A percentile compares a stretch with the other conserved stretches of the same genome.
Conservation (phyloP, 2,329 filamentous ascomycete genomes). For the Curvularia sp. region DNA sequence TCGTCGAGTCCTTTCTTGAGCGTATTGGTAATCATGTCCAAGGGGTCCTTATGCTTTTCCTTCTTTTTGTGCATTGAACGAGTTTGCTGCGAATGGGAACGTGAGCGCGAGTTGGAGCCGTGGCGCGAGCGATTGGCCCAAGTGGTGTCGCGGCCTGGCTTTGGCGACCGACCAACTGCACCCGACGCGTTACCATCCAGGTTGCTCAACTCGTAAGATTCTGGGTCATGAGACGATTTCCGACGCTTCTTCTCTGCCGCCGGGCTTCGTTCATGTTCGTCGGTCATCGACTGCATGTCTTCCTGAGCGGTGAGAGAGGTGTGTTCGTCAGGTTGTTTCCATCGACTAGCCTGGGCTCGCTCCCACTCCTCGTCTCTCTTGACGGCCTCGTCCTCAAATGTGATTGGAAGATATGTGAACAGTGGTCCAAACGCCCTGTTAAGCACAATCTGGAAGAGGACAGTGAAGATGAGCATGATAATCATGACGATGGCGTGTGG, state of each 20-base stretch:
- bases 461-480: slow-evolving; percentile 72
- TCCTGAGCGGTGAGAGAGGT: slow-evolving; percentile 48
- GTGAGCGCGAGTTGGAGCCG: slow-evolving; percentile 39
- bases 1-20: slow-evolving; percentile 41
- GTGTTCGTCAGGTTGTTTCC: slow-evolving; percentile 64
- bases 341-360: slow-evolving; percentile 73
- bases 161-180: slow-evolving; percentile 12
- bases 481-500: slow-evolving; percentile 88
- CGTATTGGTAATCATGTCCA: slow-evolving; percentile 37
- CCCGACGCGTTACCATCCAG: slow-evolving; percentile 25
- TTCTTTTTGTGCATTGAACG: slow-evolving; percentile 25
- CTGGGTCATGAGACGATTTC: slow-evolving; percentile 20
- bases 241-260: slow-evolving; percentile 13
- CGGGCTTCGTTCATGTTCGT: slow-evolving; percentile 38
- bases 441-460: slow-evolving; percentile 78
- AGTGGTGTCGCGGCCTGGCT: slow-evolving; percentile 30
- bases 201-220: slow-evolving; percentile 40
- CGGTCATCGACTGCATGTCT: slow-evolving; percentile 38
- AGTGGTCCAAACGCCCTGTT: slow-evolving; percentile 86
- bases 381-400: slow-evolving; percentile 92
- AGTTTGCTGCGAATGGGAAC: slow-evolving; percentile 28
- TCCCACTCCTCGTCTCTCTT: slow-evolving; percentile 90
- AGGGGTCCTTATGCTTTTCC: slow-evolving; percentile 35
- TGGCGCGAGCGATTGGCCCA: slow-evolving; percentile 42
- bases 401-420: slow-evolving; percentile 89